phyloP scores from a whole-genome alignment of 2,329 filamentous ascomycete species.

The Sarocladium oryzae region DNA sequence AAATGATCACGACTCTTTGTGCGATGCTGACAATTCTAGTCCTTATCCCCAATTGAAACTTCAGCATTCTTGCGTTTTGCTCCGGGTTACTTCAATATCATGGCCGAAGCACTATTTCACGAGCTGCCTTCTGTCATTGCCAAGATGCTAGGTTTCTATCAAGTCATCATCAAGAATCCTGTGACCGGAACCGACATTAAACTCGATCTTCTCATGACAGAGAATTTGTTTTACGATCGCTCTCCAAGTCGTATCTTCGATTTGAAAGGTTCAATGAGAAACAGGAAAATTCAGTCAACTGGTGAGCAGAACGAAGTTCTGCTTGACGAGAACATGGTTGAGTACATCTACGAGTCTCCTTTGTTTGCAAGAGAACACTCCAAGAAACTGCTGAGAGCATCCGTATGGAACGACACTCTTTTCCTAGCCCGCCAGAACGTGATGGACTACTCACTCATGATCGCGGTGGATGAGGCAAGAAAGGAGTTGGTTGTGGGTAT shows the following conservation, averaged over 20 bases:
- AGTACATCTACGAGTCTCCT: slow-evolving; percentile 96
- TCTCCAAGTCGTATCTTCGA: slow-evolving; percentile 87
- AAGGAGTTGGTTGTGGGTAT: slow-evolving; percentile 96
- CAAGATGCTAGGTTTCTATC: slow-evolving; percentile 98
- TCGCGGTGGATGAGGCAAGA: slow-evolving; percentile 83
- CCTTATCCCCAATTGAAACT: slow-evolving; percentile 83
- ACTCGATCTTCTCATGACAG: slow-evolving; percentile 89
- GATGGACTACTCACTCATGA: slow-evolving; percentile 99
- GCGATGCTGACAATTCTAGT: slow-evolving; percentile 40
- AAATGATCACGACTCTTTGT: background rate
- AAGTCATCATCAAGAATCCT: slow-evolving; percentile 94
- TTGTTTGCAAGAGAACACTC: slow-evolving; percentile 93
- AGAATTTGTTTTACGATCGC: slow-evolving; percentile 96
- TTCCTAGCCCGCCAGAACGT: slow-evolving; percentile 93
- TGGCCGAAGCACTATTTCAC: slow-evolving; percentile 93
- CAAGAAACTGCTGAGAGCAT: slow-evolving; percentile 84
- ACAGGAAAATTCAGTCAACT: slow-evolving; percentile 92
- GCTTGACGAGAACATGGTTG: slow-evolving; percentile 96
- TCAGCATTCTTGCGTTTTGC: slow-evolving; percentile 92
- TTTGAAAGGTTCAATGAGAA: slow-evolving; percentile 96
- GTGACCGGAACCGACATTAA: slow-evolving; percentile 88
- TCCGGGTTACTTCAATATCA: slow-evolving; percentile 94
- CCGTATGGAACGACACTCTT: slow-evolving; percentile 95
- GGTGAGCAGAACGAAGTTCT: slow-evolving; percentile 95
- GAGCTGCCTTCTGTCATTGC: slow-evolving; percentile 93